Evolutionary conservation across 176 grass and related monocot species (phyloP), one percentile per base, ranked within the genome.

Genomic region (Pontederia crassipes): DNA sequence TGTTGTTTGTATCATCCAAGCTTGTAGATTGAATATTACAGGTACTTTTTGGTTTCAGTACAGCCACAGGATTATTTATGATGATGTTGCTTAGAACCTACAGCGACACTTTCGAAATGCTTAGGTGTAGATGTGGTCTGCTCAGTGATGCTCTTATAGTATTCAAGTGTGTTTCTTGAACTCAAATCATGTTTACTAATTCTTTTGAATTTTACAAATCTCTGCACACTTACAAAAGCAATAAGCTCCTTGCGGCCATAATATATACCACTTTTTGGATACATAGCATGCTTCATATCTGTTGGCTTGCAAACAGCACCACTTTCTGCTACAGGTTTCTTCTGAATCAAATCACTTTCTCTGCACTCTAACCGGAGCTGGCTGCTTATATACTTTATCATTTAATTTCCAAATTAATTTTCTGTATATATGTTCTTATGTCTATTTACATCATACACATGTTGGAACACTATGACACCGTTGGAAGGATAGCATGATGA

Each of bases 201-300:
- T 82, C 67, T 86, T 52, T 74, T 89, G 40, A 72, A 54, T 67
- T 81, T 95, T 54, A 67, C 83, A 70, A 69, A 81, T 52, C 78
- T 83, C 10, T 16, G 51, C 46, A 45, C 28, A 57, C 71, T 95
- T 73, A 95, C 64, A 54, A 79, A 78, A 55, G 52, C 20, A 9
- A 89, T 32, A 62, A 95, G 62, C 49, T 69, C 64, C 32, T 83
- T 86, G 45, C 73, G 69, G 20, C 58, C 59, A 64, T 24, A 24
- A 24, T 24, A 24, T 24, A 24, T 64, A 71, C 49, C 65, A 12
- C 48, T 72, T 57, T 77, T 46, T 74, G 81, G 54, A 65, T 69
- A 66, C 18, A 76, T 91, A 45, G 55, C 10, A 50, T 62, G 47
- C 61, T 83, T 86, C 26, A 67, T 28, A 14, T 71, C 46, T 32